Conservation (phyloP, 2,329 filamentous ascomycete species). For the Shiraia bambusicola region DNA sequence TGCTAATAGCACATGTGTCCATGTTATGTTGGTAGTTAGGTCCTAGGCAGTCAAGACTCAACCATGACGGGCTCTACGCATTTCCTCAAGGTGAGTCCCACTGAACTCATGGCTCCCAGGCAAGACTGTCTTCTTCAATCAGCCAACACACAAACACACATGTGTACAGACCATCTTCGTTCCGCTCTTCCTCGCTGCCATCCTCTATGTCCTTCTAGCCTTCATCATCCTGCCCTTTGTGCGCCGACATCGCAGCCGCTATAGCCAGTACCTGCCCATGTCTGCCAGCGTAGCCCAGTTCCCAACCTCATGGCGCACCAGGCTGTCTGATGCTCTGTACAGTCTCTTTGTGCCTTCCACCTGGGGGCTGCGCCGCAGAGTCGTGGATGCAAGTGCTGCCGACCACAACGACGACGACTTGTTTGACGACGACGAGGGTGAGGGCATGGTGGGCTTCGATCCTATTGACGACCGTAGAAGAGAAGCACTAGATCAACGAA, state of each 20-base stretch:
- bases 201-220: slow-evolving; percentile 47
- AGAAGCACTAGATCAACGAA: slow-evolving; percentile 43
- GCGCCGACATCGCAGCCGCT: slow-evolving; percentile 48
- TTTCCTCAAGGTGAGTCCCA: slow-evolving; percentile 38
- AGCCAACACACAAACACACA: slow-evolving; percentile 16
- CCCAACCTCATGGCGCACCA: slow-evolving; percentile 32
- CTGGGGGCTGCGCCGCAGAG: slow-evolving; percentile 22
- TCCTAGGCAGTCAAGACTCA: no score
- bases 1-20: slow-evolving; percentile 7
- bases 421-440: slow-evolving; percentile 50
- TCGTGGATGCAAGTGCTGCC: slow-evolving; percentile 33
- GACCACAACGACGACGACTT: slow-evolving; percentile 41
- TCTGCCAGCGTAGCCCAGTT: slow-evolving; percentile 23
- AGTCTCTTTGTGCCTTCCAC: slow-evolving; percentile 38
- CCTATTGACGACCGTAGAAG: slow-evolving; percentile 39
- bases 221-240: slow-evolving; percentile 48
- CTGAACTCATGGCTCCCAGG: background rate
- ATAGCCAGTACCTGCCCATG: slow-evolving; percentile 49
- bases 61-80: slow-evolving; percentile 38
- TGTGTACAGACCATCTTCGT: slow-evolving; percentile 48
- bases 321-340: slow-evolving; percentile 39
- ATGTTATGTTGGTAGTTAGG: no score
- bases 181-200: slow-evolving; percentile 48
- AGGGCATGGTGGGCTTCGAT: slow-evolving; percentile 51
- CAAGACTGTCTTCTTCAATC: background rate